Percentiles rank a stretch among this genome's conserved stretches.
Evolutionary conservation across 495 filamentous ascomycete genomes (phyloP).

Genomic region (Penicillium coprophilum): DNA sequence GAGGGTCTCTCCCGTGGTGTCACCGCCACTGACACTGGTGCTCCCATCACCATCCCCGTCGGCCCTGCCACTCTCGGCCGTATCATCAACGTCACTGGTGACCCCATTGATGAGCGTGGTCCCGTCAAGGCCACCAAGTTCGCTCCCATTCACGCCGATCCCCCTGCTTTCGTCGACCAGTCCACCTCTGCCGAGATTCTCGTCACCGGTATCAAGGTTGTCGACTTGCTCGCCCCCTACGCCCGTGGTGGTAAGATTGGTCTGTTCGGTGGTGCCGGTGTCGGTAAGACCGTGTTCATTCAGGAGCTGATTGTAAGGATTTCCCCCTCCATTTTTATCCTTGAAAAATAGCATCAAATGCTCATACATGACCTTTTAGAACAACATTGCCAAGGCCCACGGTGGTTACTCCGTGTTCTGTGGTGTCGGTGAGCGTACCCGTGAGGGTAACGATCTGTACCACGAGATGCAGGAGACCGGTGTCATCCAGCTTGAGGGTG

Average conservation of each 20-base stretch:
- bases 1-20: slow-evolving; percentile 96
- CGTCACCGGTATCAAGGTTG: slow-evolving; percentile 99
- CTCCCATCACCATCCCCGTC: slow-evolving; percentile 96
- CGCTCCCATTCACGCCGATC: slow-evolving; percentile 89
- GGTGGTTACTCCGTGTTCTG: slow-evolving; percentile 99
- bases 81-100: slow-evolving; percentile 99
- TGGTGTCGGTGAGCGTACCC: slow-evolving; percentile 99
- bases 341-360: neutral
- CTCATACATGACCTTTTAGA: slow-evolving; percentile 45
- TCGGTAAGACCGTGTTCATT: slow-evolving; percentile 99
- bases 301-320: slow-evolving; percentile 91
- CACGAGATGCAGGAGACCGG: slow-evolving; percentile 99
- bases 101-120: slow-evolving; percentile 99
- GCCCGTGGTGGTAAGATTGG: slow-evolving; percentile 99
- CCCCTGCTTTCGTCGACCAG: slow-evolving; percentile 89
- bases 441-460: slow-evolving; percentile 99
- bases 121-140: slow-evolving; percentile 89
- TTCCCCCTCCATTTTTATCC: slow-evolving; percentile 12
- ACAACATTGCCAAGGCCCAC: slow-evolving; percentile 99
- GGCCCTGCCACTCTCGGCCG: slow-evolving; percentile 91
- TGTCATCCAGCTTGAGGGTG: slow-evolving; percentile 98
- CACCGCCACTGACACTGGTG: slow-evolving; percentile 81
- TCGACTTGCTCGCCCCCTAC: slow-evolving; percentile 96
- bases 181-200: slow-evolving; percentile 94
- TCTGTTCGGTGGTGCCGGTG: slow-evolving; percentile 99